Conservation (phyloP, 495 filamentous ascomycete genomes). For the Pseudomonodictys pantanalensis region DNA sequence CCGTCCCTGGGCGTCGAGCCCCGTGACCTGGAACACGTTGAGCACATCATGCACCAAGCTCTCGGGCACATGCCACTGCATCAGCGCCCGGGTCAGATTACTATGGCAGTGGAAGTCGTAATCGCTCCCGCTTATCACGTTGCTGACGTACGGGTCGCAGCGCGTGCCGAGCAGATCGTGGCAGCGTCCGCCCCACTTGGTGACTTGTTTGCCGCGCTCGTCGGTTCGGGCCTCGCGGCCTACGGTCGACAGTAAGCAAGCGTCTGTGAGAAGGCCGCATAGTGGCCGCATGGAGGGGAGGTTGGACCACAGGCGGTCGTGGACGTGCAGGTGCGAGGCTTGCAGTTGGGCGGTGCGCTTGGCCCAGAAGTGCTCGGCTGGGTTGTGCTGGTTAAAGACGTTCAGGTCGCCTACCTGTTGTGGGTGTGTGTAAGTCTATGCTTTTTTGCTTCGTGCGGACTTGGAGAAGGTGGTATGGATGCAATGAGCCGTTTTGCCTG, state of each 20-base stretch:
- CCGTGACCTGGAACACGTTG: constrained; percentile 80
- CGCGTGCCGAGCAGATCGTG: constrained; percentile 76
- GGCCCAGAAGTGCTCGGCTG: constrained; percentile 77
- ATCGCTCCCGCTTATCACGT: constrained; percentile 47
- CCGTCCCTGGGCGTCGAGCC: constrained; percentile 63
- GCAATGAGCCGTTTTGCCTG: no score
- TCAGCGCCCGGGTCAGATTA: constrained; percentile 71
- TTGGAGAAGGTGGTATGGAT: no score
- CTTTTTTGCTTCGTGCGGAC: no score
- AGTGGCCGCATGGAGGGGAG: constrained; percentile 74
- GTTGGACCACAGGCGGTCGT: constrained; percentile 72
- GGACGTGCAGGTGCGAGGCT: constrained; percentile 63
- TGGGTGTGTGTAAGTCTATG: no score
- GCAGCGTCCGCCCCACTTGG: constrained; percentile 52
- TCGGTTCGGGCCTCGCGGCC: constrained; percentile 44
- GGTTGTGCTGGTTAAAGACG: constrained; percentile 73
- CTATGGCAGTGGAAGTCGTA: constrained; percentile 80
- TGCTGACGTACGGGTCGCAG: constrained; percentile 78
- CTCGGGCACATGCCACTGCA: constrained; percentile 65
- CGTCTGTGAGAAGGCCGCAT: constrained; percentile 67
- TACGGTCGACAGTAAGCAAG: constrained; percentile 53
- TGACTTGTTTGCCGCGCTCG: constrained; percentile 18
- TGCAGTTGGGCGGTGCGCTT: constrained; percentile 74
- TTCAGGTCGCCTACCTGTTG: constrained; percentile 67
- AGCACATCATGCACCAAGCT: constrained; percentile 76